Evolutionary conservation across 2,329 filamentous ascomycete genomes (phyloP), one percentile per base, ranked within the genome.

Genomic region (Fusarium kyushuense): DNA sequence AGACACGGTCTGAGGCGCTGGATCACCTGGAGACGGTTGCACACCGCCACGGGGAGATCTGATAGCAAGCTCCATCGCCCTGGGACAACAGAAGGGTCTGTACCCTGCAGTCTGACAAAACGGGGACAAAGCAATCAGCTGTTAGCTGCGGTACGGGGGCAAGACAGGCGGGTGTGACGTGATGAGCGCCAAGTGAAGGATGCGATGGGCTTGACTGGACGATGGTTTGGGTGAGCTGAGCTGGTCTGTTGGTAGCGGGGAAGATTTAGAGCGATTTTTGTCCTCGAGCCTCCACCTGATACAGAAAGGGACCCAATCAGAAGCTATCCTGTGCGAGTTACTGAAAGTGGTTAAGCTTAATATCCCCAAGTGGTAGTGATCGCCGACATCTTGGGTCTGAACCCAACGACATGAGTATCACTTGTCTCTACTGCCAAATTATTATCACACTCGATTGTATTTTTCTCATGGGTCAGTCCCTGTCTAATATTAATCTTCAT

Each of bases 271-370:
- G 47, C 47, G 21, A 38, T 51, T 51, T 49, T 46, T 21, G 25
- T 16, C n/a, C 47, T 48, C 23, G 27, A 29, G 47, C 32, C 23
- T 51, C 47, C 47, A 51, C 47, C 30, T 19, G 23, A 38, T 21
- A 38, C 23, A 51, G 35, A 51, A 40, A 51, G 33, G 47, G 21
- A n/a, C 3, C 65, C 65, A 68, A 68, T 68, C 42, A 65, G 11
- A 16, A 17, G 8, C 3, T 11, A 3, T 16, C 10, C 29, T 56
- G 54, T 65, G 59, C 65, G 65, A 68, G 52, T 65, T 68, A 43
- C 65, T 57, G 16, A 14, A 65, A 56, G 11, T 10, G 30, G 65
- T 43, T 60, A 65, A 48, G 38, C 12, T 12, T 23, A 16, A n/a
- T n/a, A 32, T 35, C 54, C 35, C 2, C 21, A 42, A 52, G 10